phyloP scores from a whole-genome alignment of 768 basidiomycete genomes.

The Auricularia heimuer region DNA sequence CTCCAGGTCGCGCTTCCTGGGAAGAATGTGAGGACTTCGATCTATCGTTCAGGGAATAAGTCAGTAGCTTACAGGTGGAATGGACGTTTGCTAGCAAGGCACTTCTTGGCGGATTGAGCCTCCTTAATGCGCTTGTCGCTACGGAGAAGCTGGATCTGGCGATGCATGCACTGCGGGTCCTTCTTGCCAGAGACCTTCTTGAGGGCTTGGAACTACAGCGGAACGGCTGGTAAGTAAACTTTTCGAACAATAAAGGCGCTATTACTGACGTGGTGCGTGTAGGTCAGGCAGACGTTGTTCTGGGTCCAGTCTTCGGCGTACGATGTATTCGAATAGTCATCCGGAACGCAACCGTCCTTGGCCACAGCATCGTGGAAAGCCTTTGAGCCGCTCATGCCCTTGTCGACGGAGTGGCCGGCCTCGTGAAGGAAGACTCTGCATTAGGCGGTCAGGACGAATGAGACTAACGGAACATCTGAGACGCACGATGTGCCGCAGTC shows the following conservation, averaged over 20 bases:
- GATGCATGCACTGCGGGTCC: not conserved
- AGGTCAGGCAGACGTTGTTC: slow-evolving; percentile 1
- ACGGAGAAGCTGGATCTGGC: not conserved
- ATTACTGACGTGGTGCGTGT: not conserved
- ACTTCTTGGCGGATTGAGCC: not conserved
- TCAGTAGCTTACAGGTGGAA: not conserved
- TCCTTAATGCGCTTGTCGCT: not conserved
- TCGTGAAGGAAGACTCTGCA: not conserved
- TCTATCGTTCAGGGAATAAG: not conserved
- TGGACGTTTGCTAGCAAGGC: not conserved
- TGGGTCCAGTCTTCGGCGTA: not conserved
- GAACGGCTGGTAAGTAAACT: not conserved
- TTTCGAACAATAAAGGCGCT: not conserved
- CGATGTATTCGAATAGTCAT: not conserved
- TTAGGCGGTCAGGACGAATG: not conserved
- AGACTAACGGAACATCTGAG: no score
- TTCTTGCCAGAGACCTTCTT: not conserved
- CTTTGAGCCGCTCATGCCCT: not conserved
- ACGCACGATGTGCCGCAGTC: not conserved
- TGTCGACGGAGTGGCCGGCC: not conserved
- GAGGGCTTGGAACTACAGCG: not conserved
- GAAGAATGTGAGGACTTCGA: not conserved
- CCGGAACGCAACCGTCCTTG: not conserved
- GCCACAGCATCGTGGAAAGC: not conserved
- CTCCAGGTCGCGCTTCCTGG: not conserved